Percentiles rank a stretch among this genome's conserved stretches.
Conservation (phyloP, 2,329 filamentous ascomycete genomes). For the Aotearoamyces nothofagi region DNA sequence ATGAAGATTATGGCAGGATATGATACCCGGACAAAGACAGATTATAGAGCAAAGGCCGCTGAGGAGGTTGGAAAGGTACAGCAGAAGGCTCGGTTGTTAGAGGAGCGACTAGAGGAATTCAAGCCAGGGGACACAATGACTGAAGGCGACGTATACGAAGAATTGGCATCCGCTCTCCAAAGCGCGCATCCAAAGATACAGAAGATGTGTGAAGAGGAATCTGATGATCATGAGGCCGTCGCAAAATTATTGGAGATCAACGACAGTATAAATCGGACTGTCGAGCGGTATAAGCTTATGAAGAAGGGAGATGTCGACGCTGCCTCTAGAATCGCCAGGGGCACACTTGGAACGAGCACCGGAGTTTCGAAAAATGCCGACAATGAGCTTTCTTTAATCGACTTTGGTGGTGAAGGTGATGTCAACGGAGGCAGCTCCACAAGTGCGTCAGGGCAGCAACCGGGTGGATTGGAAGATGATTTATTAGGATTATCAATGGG, state of each 20-base stretch:
- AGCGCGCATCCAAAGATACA: constrained; percentile 97
- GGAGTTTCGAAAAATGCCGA: constrained; percentile 49
- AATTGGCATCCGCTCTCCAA: constrained; percentile 75
- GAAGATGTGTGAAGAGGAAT: constrained; percentile 98
- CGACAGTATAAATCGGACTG: constrained; percentile 93
- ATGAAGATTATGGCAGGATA: constrained; percentile 99
- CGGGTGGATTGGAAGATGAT: constrained; percentile 71
- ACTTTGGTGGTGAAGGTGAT: constrained; percentile 57
- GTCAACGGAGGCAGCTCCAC: constrained; percentile 37
- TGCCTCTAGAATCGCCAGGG: constrained; percentile 70
- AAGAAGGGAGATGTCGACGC: constrained; percentile 87
- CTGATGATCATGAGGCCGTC: constrained; percentile 89
- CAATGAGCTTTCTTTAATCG: constrained; percentile 82
- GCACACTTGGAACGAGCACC: constrained; percentile 55
- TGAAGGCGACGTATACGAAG: constrained; percentile 57
- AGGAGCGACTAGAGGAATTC: constrained; percentile 82
- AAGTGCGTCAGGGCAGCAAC: constrained; percentile 27
- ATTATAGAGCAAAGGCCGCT: constrained; percentile 93
- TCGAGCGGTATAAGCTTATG: constrained; percentile 87
- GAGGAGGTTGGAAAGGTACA: constrained; percentile 92
- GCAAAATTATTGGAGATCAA: constrained; percentile 94
- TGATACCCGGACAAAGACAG: constrained; percentile 88
- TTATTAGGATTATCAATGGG: constrained; percentile 76
- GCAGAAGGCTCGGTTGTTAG: constrained; percentile 81
- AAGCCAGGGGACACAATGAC: constrained; percentile 65